Percentiles rank a stretch among this genome's conserved stretches.
These are phyloP conservation scores for Rhinocladiella mackenziei DNA, from an alignment of 2,329 filamentous ascomycete genomes.

Conservation along the genomic window DNA sequence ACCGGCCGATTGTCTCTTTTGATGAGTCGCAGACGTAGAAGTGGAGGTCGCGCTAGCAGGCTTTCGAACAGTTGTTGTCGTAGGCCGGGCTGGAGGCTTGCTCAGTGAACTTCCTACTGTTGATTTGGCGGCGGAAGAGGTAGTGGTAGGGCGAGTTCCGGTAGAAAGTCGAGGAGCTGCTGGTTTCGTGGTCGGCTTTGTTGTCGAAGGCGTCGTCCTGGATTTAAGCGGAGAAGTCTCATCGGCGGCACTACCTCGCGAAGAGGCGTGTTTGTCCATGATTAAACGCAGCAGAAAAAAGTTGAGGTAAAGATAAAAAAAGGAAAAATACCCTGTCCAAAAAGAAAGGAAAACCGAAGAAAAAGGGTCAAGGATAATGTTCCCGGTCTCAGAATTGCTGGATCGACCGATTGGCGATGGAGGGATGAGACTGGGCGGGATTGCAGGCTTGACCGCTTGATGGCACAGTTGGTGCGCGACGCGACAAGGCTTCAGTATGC, in stretches of 20 bases:
- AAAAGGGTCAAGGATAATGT: not conserved
- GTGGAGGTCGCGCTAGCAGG: slow-evolving; percentile 35
- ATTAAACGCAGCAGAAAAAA: not conserved
- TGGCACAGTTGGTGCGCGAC: no score
- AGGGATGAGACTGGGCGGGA: no score
- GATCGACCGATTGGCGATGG: not conserved
- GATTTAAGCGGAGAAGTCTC: slow-evolving; percentile 14
- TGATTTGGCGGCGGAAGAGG: slow-evolving; percentile 31
- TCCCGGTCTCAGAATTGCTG: not conserved
- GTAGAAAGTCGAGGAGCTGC: slow-evolving; percentile 33
- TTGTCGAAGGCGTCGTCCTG: slow-evolving; percentile 34
- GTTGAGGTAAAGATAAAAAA: not conserved
- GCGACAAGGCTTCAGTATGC: no score
- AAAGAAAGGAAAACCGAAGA: not conserved
- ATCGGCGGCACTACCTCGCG: slow-evolving; percentile 5
- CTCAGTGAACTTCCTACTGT: slow-evolving; percentile 39
- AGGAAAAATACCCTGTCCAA: not conserved
- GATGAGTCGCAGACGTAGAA: slow-evolving; percentile 38
- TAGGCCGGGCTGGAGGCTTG: slow-evolving; percentile 44
- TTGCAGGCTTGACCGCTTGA: no score
- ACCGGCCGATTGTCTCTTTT: slow-evolving; percentile 40
- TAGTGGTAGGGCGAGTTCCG: slow-evolving; percentile 32
- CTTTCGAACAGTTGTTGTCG: slow-evolving; percentile 33
- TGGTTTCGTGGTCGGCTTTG: slow-evolving; percentile 35
- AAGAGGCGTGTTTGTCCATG: slow-evolving; percentile 20